Conservation (phyloP, 805 yeast species). For the Torulaspora delbrueckii region DNA sequence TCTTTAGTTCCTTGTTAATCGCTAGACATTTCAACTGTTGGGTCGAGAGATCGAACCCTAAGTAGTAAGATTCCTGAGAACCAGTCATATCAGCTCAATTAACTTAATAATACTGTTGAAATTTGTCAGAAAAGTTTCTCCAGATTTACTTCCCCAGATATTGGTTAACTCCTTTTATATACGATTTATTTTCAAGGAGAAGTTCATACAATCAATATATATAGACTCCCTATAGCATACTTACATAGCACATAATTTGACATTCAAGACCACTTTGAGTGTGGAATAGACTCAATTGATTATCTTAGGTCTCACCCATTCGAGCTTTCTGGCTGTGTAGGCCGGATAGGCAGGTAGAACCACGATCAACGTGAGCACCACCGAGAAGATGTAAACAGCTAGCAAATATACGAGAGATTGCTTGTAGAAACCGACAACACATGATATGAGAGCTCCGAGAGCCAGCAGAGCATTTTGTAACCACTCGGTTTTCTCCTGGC, state of each 20-base stretch:
- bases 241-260: conserved; percentile 1
- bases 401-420: conserved; percentile 42
- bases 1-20: conserved; percentile 49
- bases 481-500: conserved; percentile 25
- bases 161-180: conserved; percentile 2
- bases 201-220: neutral
- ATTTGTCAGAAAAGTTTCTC: neutral
- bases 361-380: conserved; percentile 34
- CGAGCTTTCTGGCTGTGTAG: conserved; percentile 46
- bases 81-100: conserved; percentile 3
- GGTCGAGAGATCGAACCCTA: conserved; percentile 85
- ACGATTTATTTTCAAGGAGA: conserved; percentile 8
- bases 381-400: conserved; percentile 38
- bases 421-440: conserved; percentile 44
- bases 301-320: conserved; percentile 41
- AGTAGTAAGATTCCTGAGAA: conserved; percentile 28
- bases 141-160: conserved; percentile 7
- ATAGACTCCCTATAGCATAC: conserved; percentile 3
- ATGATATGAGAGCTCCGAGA: conserved; percentile 35
- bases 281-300: conserved; percentile 3
- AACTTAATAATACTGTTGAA: neutral
- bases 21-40: conserved; percentile 80
- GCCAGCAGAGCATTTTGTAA: conserved; percentile 17
- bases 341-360: conserved; percentile 57
- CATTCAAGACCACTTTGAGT: neutral